A percentile compares a stretch with the other conserved stretches of the same genome.
Evolutionary conservation across 164 flowering plant species (phyloP).

Genomic region (Macadamia integrifolia): DNA sequence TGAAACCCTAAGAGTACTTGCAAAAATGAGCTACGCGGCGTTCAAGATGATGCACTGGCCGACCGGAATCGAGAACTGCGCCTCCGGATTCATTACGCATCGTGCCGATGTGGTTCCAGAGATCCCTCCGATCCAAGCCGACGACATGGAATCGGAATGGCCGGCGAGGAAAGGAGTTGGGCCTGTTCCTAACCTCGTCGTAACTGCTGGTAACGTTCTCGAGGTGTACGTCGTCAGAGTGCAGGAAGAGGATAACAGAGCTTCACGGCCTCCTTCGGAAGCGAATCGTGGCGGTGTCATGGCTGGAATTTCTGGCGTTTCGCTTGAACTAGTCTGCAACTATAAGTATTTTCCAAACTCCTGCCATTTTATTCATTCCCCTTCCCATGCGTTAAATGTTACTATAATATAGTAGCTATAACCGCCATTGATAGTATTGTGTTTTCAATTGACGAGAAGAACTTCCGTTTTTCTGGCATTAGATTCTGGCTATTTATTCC

Average conservation of each 20-base stretch:
- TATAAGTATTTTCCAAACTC: constrained; percentile 45
- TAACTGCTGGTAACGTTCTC: constrained; percentile 74
- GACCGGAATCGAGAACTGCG: constrained; percentile 88
- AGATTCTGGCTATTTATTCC: too few relatives aligned
- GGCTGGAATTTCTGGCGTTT: constrained; percentile 76
- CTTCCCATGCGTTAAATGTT: too few relatives aligned
- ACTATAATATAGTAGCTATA: too few relatives aligned
- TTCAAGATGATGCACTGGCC: constrained; percentile 94
- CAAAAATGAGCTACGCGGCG: constrained; percentile 83
- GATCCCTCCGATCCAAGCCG: constrained; percentile 39
- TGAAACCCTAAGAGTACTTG: constrained; percentile 9
- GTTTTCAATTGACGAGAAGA: too few relatives aligned
- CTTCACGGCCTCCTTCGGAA: constrained; percentile 25
- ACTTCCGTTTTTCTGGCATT: too few relatives aligned
- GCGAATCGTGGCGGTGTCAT: constrained; percentile 64
- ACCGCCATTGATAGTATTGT: too few relatives aligned
- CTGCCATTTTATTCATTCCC: too few relatives aligned
- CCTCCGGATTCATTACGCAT: constrained; percentile 83
- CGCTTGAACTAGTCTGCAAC: constrained; percentile 92
- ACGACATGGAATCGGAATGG: constrained; percentile 73
- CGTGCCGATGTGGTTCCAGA: constrained; percentile 46
- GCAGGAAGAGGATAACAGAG: constrained; percentile 47
- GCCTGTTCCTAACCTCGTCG: constrained; percentile 75
- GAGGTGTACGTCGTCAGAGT: constrained; percentile 73
- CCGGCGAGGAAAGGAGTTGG: constrained; percentile 44